Base-by-base conservation (phyloP, 768 basidiomycete species). In the Pulveroboletus ravenelii region DNA sequence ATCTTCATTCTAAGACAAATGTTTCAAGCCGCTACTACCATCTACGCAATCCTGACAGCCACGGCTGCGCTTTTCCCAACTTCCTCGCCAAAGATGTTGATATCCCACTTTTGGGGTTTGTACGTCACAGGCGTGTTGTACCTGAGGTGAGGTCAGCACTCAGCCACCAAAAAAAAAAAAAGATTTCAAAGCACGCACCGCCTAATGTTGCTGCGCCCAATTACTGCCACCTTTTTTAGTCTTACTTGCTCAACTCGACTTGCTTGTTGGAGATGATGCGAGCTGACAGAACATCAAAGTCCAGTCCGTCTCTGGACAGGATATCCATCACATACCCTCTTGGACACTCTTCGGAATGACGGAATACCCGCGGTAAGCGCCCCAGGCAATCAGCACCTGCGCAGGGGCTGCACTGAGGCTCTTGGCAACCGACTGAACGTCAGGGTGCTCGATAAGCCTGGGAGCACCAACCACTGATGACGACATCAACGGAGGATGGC, bases 331-430 rank as follows among this genome's bases (percentile, higher is more conserved):
- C 20, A 23, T 23, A 23, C 20, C 69, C 61, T 84, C 74, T 50
- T 84, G 74, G 25, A 90, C 87, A 48, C 81, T 83, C 77, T 93
- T 93, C 15, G 91, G 91, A 60, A 93, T 89, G 54, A 93, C 85
- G 9, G 82, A 83, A 67, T 82, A 85, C 12, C 89, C 91, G 37
- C 89, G 78, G 58, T 82, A 65, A 34, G 70, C 78, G 12, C 81
- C 85, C 89, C 89, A 94, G 0, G 89, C 87, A 53, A 95, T 71
- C 48, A 93, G 75, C 34, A 93, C 85, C 66, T 93, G 88, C 0
- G 89, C 91, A 3, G 88, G 72, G 1, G 85, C 84, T 5, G 81
- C 85, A 31, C 72, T 71, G 32, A 85, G 74, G 59, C 73, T 75
- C 53, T 80, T 66, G 18, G 89, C 89, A 41, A 92, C 75, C 48